phyloP scores from a whole-genome alignment of 768 basidiomycete genomes.

The Clitopilus hobsonii region DNA sequence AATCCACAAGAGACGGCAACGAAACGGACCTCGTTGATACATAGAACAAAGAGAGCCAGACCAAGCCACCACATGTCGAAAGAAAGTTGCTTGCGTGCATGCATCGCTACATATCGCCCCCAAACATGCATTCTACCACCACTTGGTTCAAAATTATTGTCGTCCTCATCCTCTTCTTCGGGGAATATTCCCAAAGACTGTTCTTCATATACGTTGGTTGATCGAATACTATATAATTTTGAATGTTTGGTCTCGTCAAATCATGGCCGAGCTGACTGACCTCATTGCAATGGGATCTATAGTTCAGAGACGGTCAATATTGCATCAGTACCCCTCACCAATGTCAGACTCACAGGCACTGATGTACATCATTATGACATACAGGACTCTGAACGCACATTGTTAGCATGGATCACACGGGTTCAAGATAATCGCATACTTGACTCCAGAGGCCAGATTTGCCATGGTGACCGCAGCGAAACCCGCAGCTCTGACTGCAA shows the following conservation, averaged over 20 bases:
- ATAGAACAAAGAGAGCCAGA: slow-evolving; percentile 80
- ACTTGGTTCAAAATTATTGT: slow-evolving; percentile 36
- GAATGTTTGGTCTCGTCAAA: not conserved
- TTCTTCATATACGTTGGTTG: slow-evolving; percentile 94
- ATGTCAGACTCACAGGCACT: slow-evolving; percentile 57
- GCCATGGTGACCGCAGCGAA: slow-evolving; percentile 74
- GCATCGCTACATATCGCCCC: slow-evolving; percentile 76
- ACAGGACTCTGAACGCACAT: slow-evolving; percentile 59
- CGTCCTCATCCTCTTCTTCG: slow-evolving; percentile 38
- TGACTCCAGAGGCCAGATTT: slow-evolving; percentile 82
- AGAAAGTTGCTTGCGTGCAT: slow-evolving; percentile 83
- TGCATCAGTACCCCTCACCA: too few species aligned
- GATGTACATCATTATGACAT: slow-evolving; percentile 93
- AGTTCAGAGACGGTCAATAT: not conserved
- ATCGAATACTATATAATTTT: slow-evolving; percentile 59
- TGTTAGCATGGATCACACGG: not conserved
- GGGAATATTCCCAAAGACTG: slow-evolving; percentile 79
- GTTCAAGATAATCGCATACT: slow-evolving; percentile 41
- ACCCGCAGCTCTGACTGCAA: slow-evolving; percentile 82
- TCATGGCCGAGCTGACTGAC: slow-evolving; percentile 24
- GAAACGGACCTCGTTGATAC: slow-evolving; percentile 80
- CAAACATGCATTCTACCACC: slow-evolving; percentile 59
- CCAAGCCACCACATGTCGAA: slow-evolving; percentile 98
- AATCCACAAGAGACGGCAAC: too few species aligned
- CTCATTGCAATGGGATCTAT: slow-evolving; percentile 80